Percentiles rank a stretch among this genome's conserved stretches.
Conservation (phyloP, 208 protist genomes). For the Acanthamoeba quina region DNA sequence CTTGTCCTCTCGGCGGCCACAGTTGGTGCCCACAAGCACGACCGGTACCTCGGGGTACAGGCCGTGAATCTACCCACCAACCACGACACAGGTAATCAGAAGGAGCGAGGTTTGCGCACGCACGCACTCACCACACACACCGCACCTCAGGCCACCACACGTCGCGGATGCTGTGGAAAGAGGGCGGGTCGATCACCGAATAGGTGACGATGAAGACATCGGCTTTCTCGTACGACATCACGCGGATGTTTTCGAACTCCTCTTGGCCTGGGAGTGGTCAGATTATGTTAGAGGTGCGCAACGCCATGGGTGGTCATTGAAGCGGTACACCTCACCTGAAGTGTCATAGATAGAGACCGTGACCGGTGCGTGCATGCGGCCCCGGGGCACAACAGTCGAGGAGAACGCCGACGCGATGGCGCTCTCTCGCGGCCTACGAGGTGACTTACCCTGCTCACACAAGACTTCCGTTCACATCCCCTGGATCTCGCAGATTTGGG, state of each 20-base stretch:
- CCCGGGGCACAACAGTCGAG: background rate
- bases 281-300: too few relatives aligned
- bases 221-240: background rate
- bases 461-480: too few relatives aligned
- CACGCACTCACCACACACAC: background rate
- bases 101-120: background rate
- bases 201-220: background rate
- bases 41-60: background rate
- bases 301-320: background rate
- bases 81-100: background rate
- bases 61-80: background rate
- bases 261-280: background rate
- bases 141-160: constrained; percentile 16
- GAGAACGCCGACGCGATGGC: background rate
- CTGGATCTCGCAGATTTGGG: too few relatives aligned
- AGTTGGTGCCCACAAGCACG: constrained; percentile 3
- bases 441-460: background rate
- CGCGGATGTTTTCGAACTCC: background rate
- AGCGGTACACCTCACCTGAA: background rate
- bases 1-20: background rate
- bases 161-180: constrained; percentile 8
- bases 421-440: background rate
- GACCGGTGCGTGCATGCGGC: background rate
- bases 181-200: background rate
- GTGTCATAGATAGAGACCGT: background rate